phyloP scores from a whole-genome alignment of 345 rosid species.

The Durio zibethinus region DNA sequence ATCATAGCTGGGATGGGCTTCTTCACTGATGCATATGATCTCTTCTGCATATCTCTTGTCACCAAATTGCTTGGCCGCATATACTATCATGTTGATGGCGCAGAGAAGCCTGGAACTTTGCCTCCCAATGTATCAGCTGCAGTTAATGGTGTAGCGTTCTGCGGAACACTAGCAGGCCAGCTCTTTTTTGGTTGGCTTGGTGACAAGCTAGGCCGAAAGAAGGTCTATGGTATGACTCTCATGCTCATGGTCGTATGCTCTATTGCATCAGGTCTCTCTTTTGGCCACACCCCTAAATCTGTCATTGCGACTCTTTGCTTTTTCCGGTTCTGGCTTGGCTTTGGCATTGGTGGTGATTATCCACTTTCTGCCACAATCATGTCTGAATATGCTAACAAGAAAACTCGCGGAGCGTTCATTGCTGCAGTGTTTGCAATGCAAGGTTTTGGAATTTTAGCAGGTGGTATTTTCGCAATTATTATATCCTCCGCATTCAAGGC shows the following conservation, averaged over 20 bases:
- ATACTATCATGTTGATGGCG: constrained; percentile 62
- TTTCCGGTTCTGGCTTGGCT: constrained; percentile 85
- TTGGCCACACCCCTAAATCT: constrained; percentile 41
- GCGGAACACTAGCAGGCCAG: constrained; percentile 67
- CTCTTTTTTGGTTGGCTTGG: constrained; percentile 89
- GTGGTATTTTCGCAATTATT: constrained; percentile 65
- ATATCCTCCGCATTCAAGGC: constrained; percentile 49
- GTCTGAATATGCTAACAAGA: constrained; percentile 87
- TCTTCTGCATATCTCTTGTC: constrained; percentile 78
- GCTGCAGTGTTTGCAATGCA: constrained; percentile 97
- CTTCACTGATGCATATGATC: constrained; percentile 81
- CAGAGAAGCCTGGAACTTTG: constrained; percentile 55
- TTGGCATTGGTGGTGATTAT: constrained; percentile 81
- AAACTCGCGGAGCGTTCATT: constrained; percentile 81
- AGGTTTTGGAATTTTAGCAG: constrained; percentile 78
- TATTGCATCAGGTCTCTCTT: constrained; percentile 63
- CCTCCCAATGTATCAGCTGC: constrained; percentile 77
- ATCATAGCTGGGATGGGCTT: constrained; percentile 84
- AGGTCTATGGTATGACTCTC: constrained; percentile 73
- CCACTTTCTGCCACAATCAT: constrained; percentile 80
- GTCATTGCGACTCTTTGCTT: constrained; percentile 70
- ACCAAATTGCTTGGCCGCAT: constrained; percentile 77
- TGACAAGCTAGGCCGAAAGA: constrained; percentile 68
- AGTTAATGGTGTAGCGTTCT: constrained; percentile 71
- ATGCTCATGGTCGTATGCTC: constrained; percentile 70